Conservation (phyloP, 1,284 basidiomycete genomes). For the Cryptococcus depauperatus region DNA sequence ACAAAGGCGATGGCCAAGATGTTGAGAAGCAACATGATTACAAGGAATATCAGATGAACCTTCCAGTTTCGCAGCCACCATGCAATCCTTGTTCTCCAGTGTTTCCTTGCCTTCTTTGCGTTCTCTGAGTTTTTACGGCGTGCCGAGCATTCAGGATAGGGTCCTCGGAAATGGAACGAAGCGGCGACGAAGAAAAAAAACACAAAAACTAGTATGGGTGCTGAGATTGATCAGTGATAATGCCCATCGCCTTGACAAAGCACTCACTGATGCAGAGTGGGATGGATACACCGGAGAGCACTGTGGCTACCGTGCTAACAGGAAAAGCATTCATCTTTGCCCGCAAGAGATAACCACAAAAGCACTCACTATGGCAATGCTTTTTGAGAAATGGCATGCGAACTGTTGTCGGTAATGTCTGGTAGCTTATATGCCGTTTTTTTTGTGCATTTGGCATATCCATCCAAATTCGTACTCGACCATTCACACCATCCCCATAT, state of each 20-base stretch:
- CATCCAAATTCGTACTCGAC: constrained; percentile 8
- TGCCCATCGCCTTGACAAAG: too few relatives aligned
- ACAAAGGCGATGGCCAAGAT: constrained; percentile 7
- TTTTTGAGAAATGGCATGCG: constrained; percentile 8
- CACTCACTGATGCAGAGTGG: constrained; percentile 9
- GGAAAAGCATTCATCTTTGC: background rate
- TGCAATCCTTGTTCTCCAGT: constrained; percentile 1
- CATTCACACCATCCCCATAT: constrained; percentile 19
- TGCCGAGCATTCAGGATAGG: constrained; percentile 9
- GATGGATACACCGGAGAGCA: constrained; percentile 8
- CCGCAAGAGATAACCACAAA: background rate
- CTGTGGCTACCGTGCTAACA: constrained; percentile 6
- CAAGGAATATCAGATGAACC: constrained; percentile 2
- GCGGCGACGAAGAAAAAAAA: constrained; percentile 5
- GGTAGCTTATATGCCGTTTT: constrained; percentile 10
- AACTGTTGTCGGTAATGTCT: background rate
- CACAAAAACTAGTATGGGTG: constrained; percentile 8
- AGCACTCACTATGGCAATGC: constrained; percentile 10
- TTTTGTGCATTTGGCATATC: constrained; percentile 12
- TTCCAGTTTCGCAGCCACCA: constrained; percentile 11
- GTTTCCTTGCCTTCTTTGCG: constrained; percentile 3
- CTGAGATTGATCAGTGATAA: background rate
- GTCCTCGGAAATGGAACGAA: constrained; percentile 5
- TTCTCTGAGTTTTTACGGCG: constrained; percentile 2
- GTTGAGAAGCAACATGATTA: constrained; percentile 2